Evolutionary conservation across 805 yeast species (phyloP).

Genomic region (Candida gorgasii): DNA sequence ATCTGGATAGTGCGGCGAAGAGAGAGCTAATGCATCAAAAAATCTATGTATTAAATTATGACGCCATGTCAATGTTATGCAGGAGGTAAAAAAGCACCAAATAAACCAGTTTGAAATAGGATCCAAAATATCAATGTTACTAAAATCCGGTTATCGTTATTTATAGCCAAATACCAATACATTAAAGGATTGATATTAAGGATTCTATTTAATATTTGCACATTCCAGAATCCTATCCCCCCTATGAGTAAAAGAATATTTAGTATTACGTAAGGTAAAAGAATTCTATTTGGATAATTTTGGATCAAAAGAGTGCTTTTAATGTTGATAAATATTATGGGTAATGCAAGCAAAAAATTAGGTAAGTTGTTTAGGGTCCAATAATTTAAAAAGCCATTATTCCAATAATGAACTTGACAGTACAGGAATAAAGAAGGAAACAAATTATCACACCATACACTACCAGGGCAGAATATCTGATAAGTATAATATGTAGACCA

Average conservation of each 20-base stretch:
- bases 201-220: slow-evolving; percentile 81
- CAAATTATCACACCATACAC: slow-evolving; percentile 71
- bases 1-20: too few species aligned
- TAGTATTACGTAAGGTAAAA: slow-evolving; percentile 42
- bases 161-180: slow-evolving; percentile 65
- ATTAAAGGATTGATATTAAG: slow-evolving; percentile 75
- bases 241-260: slow-evolving; percentile 48
- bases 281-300: slow-evolving; percentile 30
- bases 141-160: slow-evolving; percentile 2
- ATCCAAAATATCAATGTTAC: slow-evolving; percentile 56
- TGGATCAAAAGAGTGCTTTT: slow-evolving; percentile 11
- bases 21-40: too few species aligned
- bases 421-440: slow-evolving; percentile 65
- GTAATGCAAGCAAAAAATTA: slow-evolving; percentile 74
- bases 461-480: slow-evolving; percentile 59
- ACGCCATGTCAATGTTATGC: too few species aligned
- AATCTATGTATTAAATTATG: background rate
- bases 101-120: slow-evolving; percentile 67
- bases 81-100: slow-evolving; percentile 87
- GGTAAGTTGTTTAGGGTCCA: slow-evolving; percentile 85
- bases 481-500: slow-evolving; percentile 56
- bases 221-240: slow-evolving; percentile 68
- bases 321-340: slow-evolving; percentile 54
- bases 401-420: slow-evolving; percentile 85
- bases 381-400: slow-evolving; percentile 74